Evolutionary conservation across 371 early-diverging fungal genomes (phyloP).

Genomic region (Sporodiniella umbellata): DNA sequence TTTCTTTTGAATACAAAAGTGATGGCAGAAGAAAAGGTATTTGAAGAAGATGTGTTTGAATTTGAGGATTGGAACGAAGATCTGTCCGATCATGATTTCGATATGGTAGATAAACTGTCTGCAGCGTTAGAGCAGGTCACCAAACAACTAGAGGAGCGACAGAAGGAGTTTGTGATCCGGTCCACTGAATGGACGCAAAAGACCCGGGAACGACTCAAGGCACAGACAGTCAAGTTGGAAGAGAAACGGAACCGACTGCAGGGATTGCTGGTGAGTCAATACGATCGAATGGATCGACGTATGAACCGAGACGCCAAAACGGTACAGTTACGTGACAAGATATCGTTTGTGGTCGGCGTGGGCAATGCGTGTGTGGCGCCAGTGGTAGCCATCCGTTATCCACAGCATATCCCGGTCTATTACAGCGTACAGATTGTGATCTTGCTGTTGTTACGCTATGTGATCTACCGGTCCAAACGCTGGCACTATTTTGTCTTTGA

Average conservation of each 20-base stretch:
- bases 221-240: constrained; percentile 38
- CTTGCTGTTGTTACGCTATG: constrained; percentile 50
- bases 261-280: constrained; percentile 23
- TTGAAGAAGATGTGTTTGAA: constrained; percentile 15
- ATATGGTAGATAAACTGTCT: constrained; percentile 37
- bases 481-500: constrained; percentile 75
- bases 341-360: constrained; percentile 70
- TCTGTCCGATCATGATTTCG: constrained; percentile 31
- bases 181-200: constrained; percentile 43
- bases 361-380: constrained; percentile 68
- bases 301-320: constrained; percentile 52
- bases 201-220: constrained; percentile 31
- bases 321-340: constrained; percentile 60
- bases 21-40: background rate
- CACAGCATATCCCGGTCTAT: constrained; percentile 55
- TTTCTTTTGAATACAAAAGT: background rate
- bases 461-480: constrained; percentile 56
- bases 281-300: constrained; percentile 31
- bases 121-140: constrained; percentile 47
- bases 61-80: constrained; percentile 8
- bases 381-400: constrained; percentile 51
- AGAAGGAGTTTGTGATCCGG: constrained; percentile 30
- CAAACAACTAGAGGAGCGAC: constrained; percentile 39
- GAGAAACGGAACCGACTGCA: constrained; percentile 28
- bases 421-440: constrained; percentile 52